Evolutionary conservation across 2,329 filamentous ascomycete genomes (phyloP), one percentile per base, ranked within the genome.

Genomic region (Sphaerostilbella broomeana): DNA sequence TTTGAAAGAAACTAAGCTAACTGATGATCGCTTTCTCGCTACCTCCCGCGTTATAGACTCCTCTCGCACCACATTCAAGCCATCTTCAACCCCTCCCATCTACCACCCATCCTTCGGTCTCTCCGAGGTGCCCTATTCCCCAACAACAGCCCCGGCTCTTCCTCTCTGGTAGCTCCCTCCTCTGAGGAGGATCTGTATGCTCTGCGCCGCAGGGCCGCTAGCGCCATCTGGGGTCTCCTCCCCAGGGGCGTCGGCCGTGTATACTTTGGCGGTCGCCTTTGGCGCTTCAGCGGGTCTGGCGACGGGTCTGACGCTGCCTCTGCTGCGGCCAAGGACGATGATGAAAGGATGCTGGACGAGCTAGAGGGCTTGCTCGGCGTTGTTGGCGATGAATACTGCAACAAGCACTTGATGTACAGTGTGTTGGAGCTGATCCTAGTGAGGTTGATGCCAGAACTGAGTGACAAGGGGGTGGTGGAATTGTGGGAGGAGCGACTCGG

Each of bases 331-430:
- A 37, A 52, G 24, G 50, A 54, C 37, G 63, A 67, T 46, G 64
- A 63, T 12, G 47, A 51, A 26, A 34, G 29, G 34, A 67, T 79
- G 42, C 61, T 78, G 30, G 61, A 65, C 44, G 73, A 81, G 50
- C 72, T 86, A 47, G 77, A 81, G 54, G 65, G 75, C 18, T 67
- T 88, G 31, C 69, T 97, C 32, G 78, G 84, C 51, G 69, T 89
- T 25, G 81, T 95, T 49, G 77, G 75, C 12, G 88, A 95, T 61
- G 70, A 75, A 36, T 95, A 95, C 64, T 83, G 88, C 63, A 98
- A 98, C 64, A 94, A 89, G 65, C 88, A 95, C 64, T 67, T 97
- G 21, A 68, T 95, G 51, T 95, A 94, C 56, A 72, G 78, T 30
- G 70, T 92, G 33, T 65, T 97, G 22, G 92, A 98, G 64, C 64